These are phyloP conservation scores for Scheffersomyces segobiensis DNA, from an alignment of 1,139 yeast species.

Conservation along the genomic window DNA sequence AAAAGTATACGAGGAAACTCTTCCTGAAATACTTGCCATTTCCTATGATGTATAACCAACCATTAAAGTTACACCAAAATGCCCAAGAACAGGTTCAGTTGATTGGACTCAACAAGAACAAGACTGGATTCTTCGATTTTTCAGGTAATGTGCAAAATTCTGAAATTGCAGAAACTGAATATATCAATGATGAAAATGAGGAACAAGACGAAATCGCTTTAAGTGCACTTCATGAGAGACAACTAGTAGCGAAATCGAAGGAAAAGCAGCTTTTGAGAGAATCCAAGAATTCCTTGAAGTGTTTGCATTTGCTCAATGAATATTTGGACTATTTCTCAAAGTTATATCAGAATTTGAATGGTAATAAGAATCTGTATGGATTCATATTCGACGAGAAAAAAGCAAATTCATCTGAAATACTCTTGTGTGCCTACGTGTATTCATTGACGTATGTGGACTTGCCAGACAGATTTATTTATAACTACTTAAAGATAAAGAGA, in stretches of 20 bases:
- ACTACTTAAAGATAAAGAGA: constrained; percentile 28
- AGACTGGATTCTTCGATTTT: constrained; percentile 31
- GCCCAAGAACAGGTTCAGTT: constrained; percentile 49
- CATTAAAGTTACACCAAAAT: constrained; percentile 50
- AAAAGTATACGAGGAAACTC: constrained; percentile 59
- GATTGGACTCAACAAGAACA: constrained; percentile 38
- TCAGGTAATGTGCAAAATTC: constrained; percentile 7
- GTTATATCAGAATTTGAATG: constrained; percentile 5
- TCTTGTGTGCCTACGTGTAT: constrained; percentile 42
- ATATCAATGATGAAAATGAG: constrained; percentile 21
- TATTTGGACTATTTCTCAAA: constrained; percentile 22
- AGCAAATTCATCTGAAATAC: constrained; percentile 28
- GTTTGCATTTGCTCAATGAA: constrained; percentile 43
- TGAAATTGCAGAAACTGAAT: constrained; percentile 29
- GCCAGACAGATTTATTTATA: constrained; percentile 45
- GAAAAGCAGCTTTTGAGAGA: constrained; percentile 45
- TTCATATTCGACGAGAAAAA: constrained; percentile 17
- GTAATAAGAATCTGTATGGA: constrained; percentile 6
- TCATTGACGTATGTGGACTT: constrained; percentile 34
- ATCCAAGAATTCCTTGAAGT: constrained; percentile 52
- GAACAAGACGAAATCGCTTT: constrained; percentile 42
- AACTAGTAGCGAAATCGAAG: constrained; percentile 44
- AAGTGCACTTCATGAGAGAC: constrained; percentile 52
- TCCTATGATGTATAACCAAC: constrained; percentile 85
- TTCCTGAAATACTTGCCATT: constrained; percentile 65